phyloP scores from a whole-genome alignment of 1,284 basidiomycete species.

The Irpex sp. region DNA sequence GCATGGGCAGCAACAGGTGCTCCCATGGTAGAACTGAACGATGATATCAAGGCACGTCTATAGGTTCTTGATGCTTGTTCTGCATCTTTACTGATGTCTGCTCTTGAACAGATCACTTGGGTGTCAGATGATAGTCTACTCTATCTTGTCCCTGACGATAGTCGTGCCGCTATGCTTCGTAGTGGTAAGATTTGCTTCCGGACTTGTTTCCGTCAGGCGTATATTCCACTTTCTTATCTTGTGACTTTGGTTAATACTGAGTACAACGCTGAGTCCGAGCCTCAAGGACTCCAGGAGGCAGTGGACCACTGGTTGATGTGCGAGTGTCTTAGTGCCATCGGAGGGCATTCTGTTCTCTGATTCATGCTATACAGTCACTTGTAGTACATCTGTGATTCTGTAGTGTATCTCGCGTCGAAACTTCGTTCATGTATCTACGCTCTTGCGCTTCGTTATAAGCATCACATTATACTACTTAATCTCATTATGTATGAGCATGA shows the following conservation, averaged over 20 bases:
- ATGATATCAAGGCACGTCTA: neutral
- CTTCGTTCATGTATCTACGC: no score
- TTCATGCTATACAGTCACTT: no score
- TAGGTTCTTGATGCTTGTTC: neutral
- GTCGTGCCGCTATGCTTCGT: neutral
- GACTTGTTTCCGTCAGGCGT: neutral
- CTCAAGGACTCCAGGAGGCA: neutral
- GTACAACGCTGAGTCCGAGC: neutral
- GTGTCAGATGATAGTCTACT: neutral
- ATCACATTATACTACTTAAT: no score
- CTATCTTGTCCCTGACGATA: neutral
- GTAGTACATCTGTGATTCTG: no score
- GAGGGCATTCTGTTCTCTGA: neutral
- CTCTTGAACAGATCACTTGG: neutral
- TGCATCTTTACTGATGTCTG: neutral
- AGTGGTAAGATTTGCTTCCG: neutral
- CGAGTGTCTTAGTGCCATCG: conserved; percentile 11
- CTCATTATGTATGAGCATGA: no score
- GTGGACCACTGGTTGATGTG: neutral
- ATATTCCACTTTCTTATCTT: neutral
- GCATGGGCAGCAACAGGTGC: neutral
- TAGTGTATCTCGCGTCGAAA: no score
- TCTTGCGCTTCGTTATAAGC: no score
- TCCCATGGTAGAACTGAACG: neutral
- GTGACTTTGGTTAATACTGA: neutral